Conservation (phyloP, 2,329 filamentous ascomycete species). For the Ambrosiella beaveri region DNA sequence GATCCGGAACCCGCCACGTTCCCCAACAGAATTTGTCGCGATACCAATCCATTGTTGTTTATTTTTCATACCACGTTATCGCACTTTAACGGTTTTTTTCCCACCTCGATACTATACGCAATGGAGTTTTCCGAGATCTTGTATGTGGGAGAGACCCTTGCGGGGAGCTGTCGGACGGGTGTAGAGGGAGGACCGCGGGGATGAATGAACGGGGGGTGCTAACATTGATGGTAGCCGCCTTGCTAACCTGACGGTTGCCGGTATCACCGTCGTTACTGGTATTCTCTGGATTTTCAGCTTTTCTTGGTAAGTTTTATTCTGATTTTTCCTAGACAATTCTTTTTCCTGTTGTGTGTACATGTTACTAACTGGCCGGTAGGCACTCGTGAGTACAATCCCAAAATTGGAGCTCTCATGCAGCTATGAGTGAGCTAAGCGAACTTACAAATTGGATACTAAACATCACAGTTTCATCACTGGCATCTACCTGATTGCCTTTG, state of each 20-base stretch:
- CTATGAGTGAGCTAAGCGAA: too few species aligned
- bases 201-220: not conserved
- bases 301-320: conserved; percentile 33
- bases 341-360: not conserved
- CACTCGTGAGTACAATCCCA: conserved; percentile 5
- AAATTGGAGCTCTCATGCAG: not conserved
- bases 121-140: conserved; percentile 93
- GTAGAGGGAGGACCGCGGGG: not conserved
- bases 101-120: conserved; percentile 16
- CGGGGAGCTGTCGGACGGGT: too few species aligned
- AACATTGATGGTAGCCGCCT: conserved; percentile 49
- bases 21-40: too few species aligned
- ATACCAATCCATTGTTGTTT: not conserved
- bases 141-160: conserved; percentile 34
- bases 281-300: conserved; percentile 52
- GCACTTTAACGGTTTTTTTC: not conserved
- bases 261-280: conserved; percentile 75
- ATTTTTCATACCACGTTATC: not conserved
- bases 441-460: not conserved
- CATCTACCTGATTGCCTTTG: conserved; percentile 79
- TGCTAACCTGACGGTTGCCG: conserved; percentile 78
- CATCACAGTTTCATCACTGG: conserved; percentile 40
- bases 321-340: not conserved
- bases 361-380: not conserved
- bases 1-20: not conserved